Base-by-base conservation (phyloP, 2,329 filamentous ascomycete species). In the Periconia sp. region DNA sequence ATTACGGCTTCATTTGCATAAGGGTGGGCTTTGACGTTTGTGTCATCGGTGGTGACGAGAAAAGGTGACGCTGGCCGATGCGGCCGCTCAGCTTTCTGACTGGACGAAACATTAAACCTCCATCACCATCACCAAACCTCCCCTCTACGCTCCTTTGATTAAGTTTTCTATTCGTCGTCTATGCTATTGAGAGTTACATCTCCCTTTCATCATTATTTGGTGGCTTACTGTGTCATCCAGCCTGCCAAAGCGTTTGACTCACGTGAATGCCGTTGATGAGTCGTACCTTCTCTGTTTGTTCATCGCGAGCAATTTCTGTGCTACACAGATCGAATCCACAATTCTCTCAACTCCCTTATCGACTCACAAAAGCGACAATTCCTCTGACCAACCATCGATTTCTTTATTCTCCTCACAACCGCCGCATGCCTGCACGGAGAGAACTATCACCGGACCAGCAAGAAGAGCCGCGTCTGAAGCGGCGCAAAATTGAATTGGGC, bases 1-100 rank as follows among this genome's bases (percentile, higher is more conserved):
- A 37, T 37, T n/a, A 37, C 23, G 43, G 27, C 15, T 20, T 31
- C n/a, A 45, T 42, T 40, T 11, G 50, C 15, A 19, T 41, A 30
- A 37, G 15, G 33, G 27, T 18, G 45, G 31, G 54, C 41, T 52
- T 31, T 40, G 51, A 44, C 49, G 41, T 30, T 37, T 31, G 50
- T 17, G 23, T 18, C 17, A 23, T 46, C 53, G 50, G 49, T 49
- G 51, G 57, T 23, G 50, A 49, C 49, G 50, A 48, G 47, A 56
- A 54, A 42, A 51, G 52, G 61, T 63, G 63, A 62, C 59, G 55
- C 59, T 60, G 62, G 60, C 56, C 52, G 56, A 58, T 69, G 67
- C 67, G 67, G 67, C 64, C 68, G 61, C 63, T 64, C 55, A 54
- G 66, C 64, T 54, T 62, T 65, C 55, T 68, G 63, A 71, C 56